Percentiles rank a stretch among this genome's conserved stretches.
phyloP scores from a whole-genome alignment of 257 asterid genomes.

The Paulownia fortunei region DNA sequence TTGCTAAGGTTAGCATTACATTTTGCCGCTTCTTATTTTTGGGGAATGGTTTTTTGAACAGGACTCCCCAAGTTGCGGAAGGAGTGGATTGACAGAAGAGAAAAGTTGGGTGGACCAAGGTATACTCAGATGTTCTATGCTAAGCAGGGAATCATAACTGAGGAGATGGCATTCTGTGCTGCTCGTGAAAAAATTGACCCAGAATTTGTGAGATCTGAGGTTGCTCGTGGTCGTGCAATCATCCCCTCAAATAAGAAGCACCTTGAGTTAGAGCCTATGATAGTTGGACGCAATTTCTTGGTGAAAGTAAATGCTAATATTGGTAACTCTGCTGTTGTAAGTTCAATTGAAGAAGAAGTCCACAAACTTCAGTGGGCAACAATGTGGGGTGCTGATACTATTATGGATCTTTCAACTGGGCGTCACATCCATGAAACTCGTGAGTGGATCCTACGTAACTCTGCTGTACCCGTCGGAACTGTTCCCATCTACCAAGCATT shows the following conservation, averaged over 20 bases:
- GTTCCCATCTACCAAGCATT: slow-evolving; percentile 97
- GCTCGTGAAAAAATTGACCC: slow-evolving; percentile 94
- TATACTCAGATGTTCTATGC: slow-evolving; percentile 94
- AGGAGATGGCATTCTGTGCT: slow-evolving; percentile 94
- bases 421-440: slow-evolving; percentile 97
- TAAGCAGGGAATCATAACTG: slow-evolving; percentile 89
- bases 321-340: slow-evolving; percentile 92
- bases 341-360: slow-evolving; percentile 97
- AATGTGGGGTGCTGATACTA: slow-evolving; percentile 98
- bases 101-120: slow-evolving; percentile 79
- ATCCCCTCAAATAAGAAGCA: slow-evolving; percentile 97
- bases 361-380: slow-evolving; percentile 99
- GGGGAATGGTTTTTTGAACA: slow-evolving; percentile 38
- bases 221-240: slow-evolving; percentile 98
- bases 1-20: slow-evolving; percentile 8
- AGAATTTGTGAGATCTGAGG: slow-evolving; percentile 90
- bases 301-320: slow-evolving; percentile 95
- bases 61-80: slow-evolving; percentile 90
- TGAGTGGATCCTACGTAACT: slow-evolving; percentile 98
- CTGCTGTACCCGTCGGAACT: slow-evolving; percentile 94
- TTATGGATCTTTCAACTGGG: slow-evolving; percentile 96
- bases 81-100: slow-evolving; percentile 89
- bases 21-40: slow-evolving; percentile 7
- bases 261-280: slow-evolving; percentile 90
- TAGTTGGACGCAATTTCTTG: slow-evolving; percentile 93